Evolutionary conservation across 2,329 filamentous ascomycete genomes (phyloP).

Genomic region (Fonsecaea pugnacius): DNA sequence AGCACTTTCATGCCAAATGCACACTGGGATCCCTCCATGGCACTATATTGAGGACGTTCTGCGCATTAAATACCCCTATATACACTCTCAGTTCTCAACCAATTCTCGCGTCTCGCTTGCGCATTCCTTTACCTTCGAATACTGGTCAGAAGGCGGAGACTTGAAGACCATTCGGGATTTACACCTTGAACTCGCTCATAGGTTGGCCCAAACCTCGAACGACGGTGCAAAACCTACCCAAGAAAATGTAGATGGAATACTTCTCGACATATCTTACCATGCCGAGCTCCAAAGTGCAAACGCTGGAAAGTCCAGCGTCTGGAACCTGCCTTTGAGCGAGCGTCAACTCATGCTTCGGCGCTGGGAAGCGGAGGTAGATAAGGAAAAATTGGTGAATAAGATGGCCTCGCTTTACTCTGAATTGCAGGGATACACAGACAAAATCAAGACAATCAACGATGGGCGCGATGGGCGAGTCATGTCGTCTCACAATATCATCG

Average conservation of each 20-base stretch:
- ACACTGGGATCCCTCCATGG: slow-evolving; percentile 27
- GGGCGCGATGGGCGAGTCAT: slow-evolving; percentile 36
- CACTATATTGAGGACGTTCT: slow-evolving; percentile 26
- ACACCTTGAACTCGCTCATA: slow-evolving; percentile 36
- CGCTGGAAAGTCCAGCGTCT: slow-evolving; percentile 30
- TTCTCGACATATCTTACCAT: slow-evolving; percentile 28
- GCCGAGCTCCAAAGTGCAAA: slow-evolving; percentile 17
- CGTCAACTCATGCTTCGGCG: slow-evolving; percentile 28
- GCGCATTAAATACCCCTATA: slow-evolving; percentile 12
- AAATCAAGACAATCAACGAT: slow-evolving; percentile 34
- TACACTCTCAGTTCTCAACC: slow-evolving; percentile 30
- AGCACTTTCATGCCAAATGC: slow-evolving; percentile 23
- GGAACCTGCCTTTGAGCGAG: slow-evolving; percentile 29
- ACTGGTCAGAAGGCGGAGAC: slow-evolving; percentile 39
- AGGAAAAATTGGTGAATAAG: slow-evolving; percentile 21
- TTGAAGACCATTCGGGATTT: slow-evolving; percentile 36
- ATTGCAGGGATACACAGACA: slow-evolving; percentile 17
- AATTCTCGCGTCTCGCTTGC: slow-evolving; percentile 16
- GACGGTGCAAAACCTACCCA: slow-evolving; percentile 1
- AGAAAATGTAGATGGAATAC: slow-evolving; percentile 19
- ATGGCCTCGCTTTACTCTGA: slow-evolving; percentile 24
- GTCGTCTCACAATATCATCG: slow-evolving; percentile 38
- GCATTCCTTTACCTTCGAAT: slow-evolving; percentile 38
- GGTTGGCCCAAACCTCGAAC: slow-evolving; percentile 13
- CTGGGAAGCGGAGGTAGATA: slow-evolving; percentile 33